Evolutionary conservation across 23 red algal species (phyloP), one percentile per base, ranked within the genome.

Genomic region (Chondrus crispus): DNA sequence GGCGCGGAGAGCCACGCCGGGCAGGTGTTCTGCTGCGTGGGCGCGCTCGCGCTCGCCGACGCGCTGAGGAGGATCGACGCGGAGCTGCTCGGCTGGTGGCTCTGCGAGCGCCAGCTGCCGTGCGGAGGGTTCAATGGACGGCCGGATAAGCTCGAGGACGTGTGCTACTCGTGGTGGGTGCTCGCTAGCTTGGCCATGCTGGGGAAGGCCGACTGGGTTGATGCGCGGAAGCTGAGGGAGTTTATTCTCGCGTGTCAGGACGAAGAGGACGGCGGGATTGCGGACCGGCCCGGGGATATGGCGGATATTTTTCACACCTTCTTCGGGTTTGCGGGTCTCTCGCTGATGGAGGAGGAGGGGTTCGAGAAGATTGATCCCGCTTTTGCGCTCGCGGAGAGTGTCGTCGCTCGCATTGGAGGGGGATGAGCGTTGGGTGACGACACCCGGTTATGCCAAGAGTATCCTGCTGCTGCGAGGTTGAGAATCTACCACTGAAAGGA

Each of bases 121-220:
- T 93, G 89, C 51, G 97, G 97, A 4, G 97, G 97, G 22, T 89
- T 98, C 70, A 98, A 98, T 68, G 97, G 97, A 5, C 91, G 97
- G 46, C 97, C 97, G 30, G 97, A 98, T 64, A 98, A 98, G 84
- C 79, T 90, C 68, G 93, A 93, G 70, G 97, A 98, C 58, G 97
- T 98, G 5, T 98, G 97, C 70, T 98, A 98, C 68, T 95, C 93
- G 3, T 98, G 97, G 97, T 98, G 97, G 97, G 97, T 98, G 26
- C 47, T 98, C 30, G 58, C 97, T 46, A 89, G 91, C 44, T 64
- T 98, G 40, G 49, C 49, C 26, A 98, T 98, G 86, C 46, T 98
- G 30, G 91, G 78, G 22, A 80, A 85, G 26, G 44, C 79, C 35
- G 82, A 85, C 19, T 98, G 93, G 93, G 94, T 98, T 57, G 88